Conservation (phyloP, 2,329 filamentous ascomycete species). For the Cytospora paraplurivora region DNA sequence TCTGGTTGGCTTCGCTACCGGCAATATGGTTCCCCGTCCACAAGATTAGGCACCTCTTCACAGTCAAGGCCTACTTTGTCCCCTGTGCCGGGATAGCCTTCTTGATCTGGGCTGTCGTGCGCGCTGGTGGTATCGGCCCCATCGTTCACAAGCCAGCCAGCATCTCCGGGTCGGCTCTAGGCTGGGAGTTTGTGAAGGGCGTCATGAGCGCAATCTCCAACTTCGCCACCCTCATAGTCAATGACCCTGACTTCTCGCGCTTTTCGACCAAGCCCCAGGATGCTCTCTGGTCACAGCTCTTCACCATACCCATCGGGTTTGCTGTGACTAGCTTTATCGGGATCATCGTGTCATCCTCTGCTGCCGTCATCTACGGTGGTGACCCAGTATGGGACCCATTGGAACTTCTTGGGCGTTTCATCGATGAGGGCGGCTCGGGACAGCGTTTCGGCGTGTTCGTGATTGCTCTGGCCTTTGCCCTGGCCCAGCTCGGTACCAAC, state of each 20-base stretch:
- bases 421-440: constrained; percentile 67
- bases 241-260: constrained; percentile 82
- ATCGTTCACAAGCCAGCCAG: constrained; percentile 71
- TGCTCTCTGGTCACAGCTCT: constrained; percentile 77
- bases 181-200: constrained; percentile 80
- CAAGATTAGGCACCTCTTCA: constrained; percentile 86
- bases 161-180: constrained; percentile 67
- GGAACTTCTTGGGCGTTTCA: constrained; percentile 65
- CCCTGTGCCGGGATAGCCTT: constrained; percentile 82
- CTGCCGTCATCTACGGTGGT: constrained; percentile 64
- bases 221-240: constrained; percentile 83
- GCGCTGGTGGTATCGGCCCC: constrained; percentile 80
- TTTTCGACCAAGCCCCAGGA: constrained; percentile 77
- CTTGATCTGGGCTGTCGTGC: constrained; percentile 82
- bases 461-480: constrained; percentile 69
- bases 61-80: constrained; percentile 83
- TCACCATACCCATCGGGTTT: constrained; percentile 72
- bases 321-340: constrained; percentile 83
- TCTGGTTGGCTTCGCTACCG: constrained; percentile 79
- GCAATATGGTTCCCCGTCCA: constrained; percentile 90
- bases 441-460: constrained; percentile 77
- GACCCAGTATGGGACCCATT: constrained; percentile 75
- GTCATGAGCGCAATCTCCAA: constrained; percentile 91
- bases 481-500: constrained; percentile 84
- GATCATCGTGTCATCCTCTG: constrained; percentile 75